phyloP scores from a whole-genome alignment of 805 yeast species.

The Wickerhamomyces tratensis region DNA sequence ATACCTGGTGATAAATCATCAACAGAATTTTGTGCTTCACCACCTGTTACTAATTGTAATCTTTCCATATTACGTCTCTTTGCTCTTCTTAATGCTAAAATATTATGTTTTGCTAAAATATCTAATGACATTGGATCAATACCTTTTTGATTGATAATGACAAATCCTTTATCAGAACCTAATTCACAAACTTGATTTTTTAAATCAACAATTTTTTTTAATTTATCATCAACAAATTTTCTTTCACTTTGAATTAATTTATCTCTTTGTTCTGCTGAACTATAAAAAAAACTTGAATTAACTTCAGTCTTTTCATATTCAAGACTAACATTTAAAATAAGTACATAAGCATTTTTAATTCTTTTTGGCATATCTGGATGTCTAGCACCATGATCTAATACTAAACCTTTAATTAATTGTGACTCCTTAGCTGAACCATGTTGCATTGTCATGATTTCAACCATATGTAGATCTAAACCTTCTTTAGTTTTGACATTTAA shows the following conservation, averaged over 20 bases:
- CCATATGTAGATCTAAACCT: slow-evolving; percentile 87
- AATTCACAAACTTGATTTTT: slow-evolving; percentile 86
- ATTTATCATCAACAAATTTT: slow-evolving; percentile 87
- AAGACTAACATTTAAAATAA: slow-evolving; percentile 85
- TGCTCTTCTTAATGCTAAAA: slow-evolving; percentile 93
- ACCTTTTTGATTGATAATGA: slow-evolving; percentile 95
- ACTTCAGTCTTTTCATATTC: slow-evolving; percentile 98
- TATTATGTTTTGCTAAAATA: slow-evolving; percentile 84
- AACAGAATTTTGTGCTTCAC: slow-evolving; percentile 95
- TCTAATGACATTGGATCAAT: slow-evolving; percentile 98
- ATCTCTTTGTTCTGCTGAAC: slow-evolving; percentile 93
- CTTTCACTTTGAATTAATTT: slow-evolving; percentile 90
- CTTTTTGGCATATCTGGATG: slow-evolving; percentile 98
- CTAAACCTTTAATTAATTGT: slow-evolving; percentile 76
- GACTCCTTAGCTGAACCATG: slow-evolving; percentile 82
- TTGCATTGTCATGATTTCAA: slow-evolving; percentile 98
- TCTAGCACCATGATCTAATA: slow-evolving; percentile 95
- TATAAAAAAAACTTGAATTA: slow-evolving; percentile 90
- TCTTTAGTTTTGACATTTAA: slow-evolving; percentile 54
- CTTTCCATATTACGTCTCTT: slow-evolving; percentile 99
- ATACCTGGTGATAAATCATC: slow-evolving; percentile 78
- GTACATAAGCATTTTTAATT: slow-evolving; percentile 72
- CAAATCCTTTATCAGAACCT: slow-evolving; percentile 69
- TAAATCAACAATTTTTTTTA: slow-evolving; percentile 82
- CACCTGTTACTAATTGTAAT: slow-evolving; percentile 91